phyloP scores from a whole-genome alignment of 208 protist genomes.

The Leishmania major region DNA sequence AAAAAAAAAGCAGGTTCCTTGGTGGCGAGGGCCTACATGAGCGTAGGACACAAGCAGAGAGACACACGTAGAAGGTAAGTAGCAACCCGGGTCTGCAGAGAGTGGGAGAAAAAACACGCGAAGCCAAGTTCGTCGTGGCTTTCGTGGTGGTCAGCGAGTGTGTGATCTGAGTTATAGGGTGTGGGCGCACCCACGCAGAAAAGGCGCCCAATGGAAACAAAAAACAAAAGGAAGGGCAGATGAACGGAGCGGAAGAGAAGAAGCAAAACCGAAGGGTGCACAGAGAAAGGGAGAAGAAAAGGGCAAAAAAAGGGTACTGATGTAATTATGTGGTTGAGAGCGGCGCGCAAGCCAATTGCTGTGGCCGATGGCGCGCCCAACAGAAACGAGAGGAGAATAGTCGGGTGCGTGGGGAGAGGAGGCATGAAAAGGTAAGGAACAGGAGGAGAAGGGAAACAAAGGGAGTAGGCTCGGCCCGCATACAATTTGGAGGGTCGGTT shows the following conservation, averaged over 20 bases:
- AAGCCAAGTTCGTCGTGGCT: background rate
- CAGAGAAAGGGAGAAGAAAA: background rate
- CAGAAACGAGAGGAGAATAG: background rate
- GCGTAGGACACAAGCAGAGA: background rate
- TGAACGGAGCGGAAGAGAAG: background rate
- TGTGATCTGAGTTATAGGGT: background rate
- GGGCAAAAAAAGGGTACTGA: conserved; percentile 22
- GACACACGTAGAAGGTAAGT: background rate
- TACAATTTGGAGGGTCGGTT: background rate
- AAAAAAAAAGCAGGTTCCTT: background rate
- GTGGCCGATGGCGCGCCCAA: background rate
- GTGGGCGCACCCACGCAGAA: background rate
- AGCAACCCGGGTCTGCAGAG: background rate
- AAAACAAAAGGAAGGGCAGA: conserved; percentile 9
- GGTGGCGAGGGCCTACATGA: background rate
- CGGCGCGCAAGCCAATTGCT: background rate
- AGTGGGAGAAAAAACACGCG: background rate
- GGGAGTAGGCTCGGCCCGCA: background rate
- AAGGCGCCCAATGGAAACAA: background rate
- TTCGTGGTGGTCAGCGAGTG: background rate
- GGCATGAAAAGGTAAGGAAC: background rate
- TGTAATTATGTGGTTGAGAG: conserved; percentile 19
- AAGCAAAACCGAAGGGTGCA: conserved; percentile 10
- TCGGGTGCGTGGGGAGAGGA: background rate
- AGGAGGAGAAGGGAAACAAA: background rate